Evolutionary conservation across 2,329 filamentous ascomycete genomes (phyloP).

Genomic region (Sclerotinia glacialis): DNA sequence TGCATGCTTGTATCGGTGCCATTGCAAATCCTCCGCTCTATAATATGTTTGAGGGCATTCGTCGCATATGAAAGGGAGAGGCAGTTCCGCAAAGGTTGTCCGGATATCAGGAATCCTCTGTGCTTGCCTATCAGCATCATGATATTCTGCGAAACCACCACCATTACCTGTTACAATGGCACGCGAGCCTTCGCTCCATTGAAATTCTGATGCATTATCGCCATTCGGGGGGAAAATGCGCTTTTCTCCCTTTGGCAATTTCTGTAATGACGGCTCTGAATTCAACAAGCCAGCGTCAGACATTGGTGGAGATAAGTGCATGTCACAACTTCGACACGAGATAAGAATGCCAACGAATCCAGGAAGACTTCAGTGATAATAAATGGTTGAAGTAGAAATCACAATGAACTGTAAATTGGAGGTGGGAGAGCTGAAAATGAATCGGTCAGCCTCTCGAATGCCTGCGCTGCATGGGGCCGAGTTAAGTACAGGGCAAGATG

Average conservation of each 20-base stretch:
- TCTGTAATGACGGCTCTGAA: background rate
- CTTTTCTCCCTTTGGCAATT: background rate
- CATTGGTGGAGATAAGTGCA: background rate
- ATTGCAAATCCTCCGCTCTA: background rate
- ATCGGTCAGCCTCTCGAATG: background rate
- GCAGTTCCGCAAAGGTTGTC: background rate
- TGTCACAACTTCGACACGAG: background rate
- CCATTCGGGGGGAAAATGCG: background rate
- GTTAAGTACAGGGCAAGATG: background rate
- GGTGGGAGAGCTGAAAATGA: background rate
- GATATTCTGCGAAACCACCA: background rate
- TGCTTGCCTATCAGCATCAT: too few species aligned
- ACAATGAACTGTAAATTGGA: background rate
- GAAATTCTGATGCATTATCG: background rate
- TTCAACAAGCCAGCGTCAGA: background rate
- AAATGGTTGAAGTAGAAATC: too few species aligned
- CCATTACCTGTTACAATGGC: background rate
- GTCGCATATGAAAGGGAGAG: background rate
- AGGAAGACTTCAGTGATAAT: background rate
- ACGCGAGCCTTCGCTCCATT: background rate
- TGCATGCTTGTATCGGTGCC: conserved; percentile 9
- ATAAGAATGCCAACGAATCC: background rate
- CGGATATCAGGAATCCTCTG: background rate
- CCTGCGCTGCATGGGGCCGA: background rate
- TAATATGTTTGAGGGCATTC: background rate